phyloP scores from a whole-genome alignment of 352 stramenopile species.

The Phytophthora sansomeana region DNA sequence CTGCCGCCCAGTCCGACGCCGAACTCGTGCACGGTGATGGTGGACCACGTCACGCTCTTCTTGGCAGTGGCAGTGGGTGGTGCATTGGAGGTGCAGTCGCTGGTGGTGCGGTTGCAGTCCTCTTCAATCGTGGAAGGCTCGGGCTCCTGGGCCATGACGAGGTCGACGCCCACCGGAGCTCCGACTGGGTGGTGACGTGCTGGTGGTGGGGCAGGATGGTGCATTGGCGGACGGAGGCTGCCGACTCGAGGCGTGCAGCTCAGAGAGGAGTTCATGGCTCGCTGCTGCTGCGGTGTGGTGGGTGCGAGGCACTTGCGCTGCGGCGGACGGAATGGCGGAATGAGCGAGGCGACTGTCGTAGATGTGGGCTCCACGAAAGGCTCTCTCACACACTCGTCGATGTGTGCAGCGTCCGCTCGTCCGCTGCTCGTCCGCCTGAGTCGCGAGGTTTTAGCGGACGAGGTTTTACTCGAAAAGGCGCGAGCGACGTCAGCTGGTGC shows the following conservation, averaged over 20 bases:
- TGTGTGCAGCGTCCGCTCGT: too few relatives aligned
- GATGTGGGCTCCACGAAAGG: constrained; percentile 41
- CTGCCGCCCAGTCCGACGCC: constrained; percentile 63
- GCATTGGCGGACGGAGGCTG: constrained; percentile 3
- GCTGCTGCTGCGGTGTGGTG: constrained; percentile 1
- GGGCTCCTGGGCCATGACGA: constrained; percentile 1
- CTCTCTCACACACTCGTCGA: constrained; percentile 7
- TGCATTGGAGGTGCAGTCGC: neutral
- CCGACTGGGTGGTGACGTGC: constrained; percentile 5
- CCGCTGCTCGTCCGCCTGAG: constrained; percentile 29
- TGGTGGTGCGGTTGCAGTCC: neutral
- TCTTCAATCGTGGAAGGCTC: constrained; percentile 2
- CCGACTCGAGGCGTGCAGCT: constrained; percentile 9
- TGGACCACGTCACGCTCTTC: constrained; percentile 46
- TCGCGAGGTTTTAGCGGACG: constrained; percentile 29
- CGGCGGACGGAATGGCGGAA: constrained; percentile 31
- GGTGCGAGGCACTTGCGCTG: constrained; percentile 13
- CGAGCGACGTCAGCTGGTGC: neutral
- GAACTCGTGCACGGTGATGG: constrained; percentile 71
- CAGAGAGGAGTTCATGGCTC: constrained; percentile 25
- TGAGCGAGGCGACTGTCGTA: constrained; percentile 35
- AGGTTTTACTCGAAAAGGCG: constrained; percentile 32
- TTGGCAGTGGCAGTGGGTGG: constrained; percentile 1
- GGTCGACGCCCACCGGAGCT: neutral
- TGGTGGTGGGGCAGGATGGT: constrained; percentile 1